Conservation (phyloP, 2,329 filamentous ascomycete species). For the Leptographium radiaticola region DNA sequence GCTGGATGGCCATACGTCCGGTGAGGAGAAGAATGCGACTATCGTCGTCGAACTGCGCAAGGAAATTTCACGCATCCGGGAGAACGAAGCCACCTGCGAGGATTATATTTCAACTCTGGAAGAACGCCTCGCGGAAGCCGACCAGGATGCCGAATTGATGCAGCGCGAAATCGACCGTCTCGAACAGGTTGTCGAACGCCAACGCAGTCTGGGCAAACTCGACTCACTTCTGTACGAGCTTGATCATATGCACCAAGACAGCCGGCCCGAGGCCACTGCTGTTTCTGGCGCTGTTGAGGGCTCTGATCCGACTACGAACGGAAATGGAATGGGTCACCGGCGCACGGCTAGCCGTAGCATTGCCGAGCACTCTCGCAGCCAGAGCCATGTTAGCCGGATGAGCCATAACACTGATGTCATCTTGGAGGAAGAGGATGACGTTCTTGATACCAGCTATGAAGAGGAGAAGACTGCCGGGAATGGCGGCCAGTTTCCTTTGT, state of each 20-base stretch:
- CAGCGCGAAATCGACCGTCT: slow-evolving; percentile 89
- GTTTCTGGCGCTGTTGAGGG: background rate
- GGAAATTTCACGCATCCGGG: slow-evolving; percentile 74
- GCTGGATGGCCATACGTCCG: slow-evolving; percentile 78
- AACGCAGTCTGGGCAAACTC: slow-evolving; percentile 86
- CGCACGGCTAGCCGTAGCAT: slow-evolving; percentile 26
- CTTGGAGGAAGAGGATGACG: slow-evolving; percentile 35
- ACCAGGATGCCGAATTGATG: slow-evolving; percentile 94
- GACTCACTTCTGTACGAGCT: slow-evolving; percentile 87
- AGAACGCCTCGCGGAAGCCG: slow-evolving; percentile 85
- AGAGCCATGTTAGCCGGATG: slow-evolving; percentile 40
- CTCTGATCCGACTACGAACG: slow-evolving; percentile 22
- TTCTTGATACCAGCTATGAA: slow-evolving; percentile 5
- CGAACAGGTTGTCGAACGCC: slow-evolving; percentile 89
- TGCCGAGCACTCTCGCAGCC: slow-evolving; percentile 39
- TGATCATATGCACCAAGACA: slow-evolving; percentile 54
- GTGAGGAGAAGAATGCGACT: slow-evolving; percentile 82
- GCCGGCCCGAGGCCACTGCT: slow-evolving; percentile 22
- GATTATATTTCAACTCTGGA: slow-evolving; percentile 97
- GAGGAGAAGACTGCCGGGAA: slow-evolving; percentile 14
- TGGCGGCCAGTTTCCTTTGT: background rate
- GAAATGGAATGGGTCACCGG: slow-evolving; percentile 30
- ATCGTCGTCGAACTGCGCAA: slow-evolving; percentile 81
- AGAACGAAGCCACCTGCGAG: slow-evolving; percentile 81
- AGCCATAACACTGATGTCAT: slow-evolving; percentile 40